Conservation (phyloP, 768 basidiomycete species). For the Sutorius australiensis region DNA sequence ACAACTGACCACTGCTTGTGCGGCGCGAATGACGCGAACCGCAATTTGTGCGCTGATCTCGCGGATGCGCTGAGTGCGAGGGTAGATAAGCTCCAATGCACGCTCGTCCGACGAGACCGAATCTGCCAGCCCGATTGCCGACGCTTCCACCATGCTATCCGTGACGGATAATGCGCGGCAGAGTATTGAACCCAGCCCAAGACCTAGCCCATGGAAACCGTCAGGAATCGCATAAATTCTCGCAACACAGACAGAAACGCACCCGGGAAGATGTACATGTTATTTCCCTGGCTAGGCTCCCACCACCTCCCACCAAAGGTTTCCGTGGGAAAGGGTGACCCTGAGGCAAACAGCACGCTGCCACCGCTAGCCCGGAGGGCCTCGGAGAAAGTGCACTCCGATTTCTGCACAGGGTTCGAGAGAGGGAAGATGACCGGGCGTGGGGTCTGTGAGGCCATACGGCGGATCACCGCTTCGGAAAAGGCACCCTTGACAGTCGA, state of each 20-base stretch:
- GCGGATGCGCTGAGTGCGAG: slow-evolving; percentile 77
- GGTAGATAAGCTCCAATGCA: slow-evolving; percentile 69
- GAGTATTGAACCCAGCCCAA: slow-evolving; percentile 74
- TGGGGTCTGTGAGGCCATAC: slow-evolving; percentile 76
- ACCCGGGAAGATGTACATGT: slow-evolving; percentile 86
- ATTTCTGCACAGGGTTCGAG: slow-evolving; percentile 81
- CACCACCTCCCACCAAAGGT: slow-evolving; percentile 50
- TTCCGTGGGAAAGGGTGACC: slow-evolving; percentile 77
- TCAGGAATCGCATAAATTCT: slow-evolving; percentile 1
- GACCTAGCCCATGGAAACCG: slow-evolving; percentile 7
- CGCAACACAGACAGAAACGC: not conserved
- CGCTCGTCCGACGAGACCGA: slow-evolving; percentile 71
- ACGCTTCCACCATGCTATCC: slow-evolving; percentile 86
- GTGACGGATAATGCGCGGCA: slow-evolving; percentile 66
- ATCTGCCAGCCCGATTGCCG: slow-evolving; percentile 74
- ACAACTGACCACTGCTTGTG: slow-evolving; percentile 65
- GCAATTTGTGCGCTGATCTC: slow-evolving; percentile 82
- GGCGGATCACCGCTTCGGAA: slow-evolving; percentile 60
- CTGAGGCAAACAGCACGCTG: slow-evolving; percentile 78
- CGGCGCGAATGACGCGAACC: slow-evolving; percentile 68
- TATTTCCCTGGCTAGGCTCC: slow-evolving; percentile 90
- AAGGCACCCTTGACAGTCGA: slow-evolving; percentile 89
- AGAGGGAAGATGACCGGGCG: slow-evolving; percentile 91
- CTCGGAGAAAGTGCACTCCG: slow-evolving; percentile 77
- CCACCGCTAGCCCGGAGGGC: slow-evolving; percentile 72